Base-by-base conservation (phyloP, 2,329 filamentous ascomycete species). In the Colletotrichum sidae region DNA sequence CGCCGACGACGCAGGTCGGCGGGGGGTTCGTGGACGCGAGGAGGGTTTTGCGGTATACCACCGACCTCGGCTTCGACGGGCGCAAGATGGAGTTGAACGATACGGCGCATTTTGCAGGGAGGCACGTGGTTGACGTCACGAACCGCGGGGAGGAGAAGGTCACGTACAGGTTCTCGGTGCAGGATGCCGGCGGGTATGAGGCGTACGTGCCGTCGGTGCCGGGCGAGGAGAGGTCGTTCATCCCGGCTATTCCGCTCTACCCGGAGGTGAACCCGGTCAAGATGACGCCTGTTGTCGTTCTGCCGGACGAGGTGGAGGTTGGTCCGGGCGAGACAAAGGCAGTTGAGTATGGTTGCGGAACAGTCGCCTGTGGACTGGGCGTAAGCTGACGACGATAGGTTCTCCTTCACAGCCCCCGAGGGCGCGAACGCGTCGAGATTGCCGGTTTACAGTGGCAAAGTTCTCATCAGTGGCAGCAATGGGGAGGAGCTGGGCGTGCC, bases 401-500 rank as follows among this genome's bases (percentile, higher is more conserved):
- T 61, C 10, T 42, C 37, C 7, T 56, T 61, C 45, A 49, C 25
- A 6, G 34, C 15, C 5, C 52, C 53, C 1, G 11, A 49, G 11
- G 46, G 51, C 11, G 34, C 76, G 8, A 70, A 76, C 54, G 37
- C 69, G 1, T 67, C 65, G 6, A 72, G 67, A 12, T 53, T 77
- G n/a, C 75, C 75, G 6, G 70, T 77, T 5, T 77, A 77, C 59
- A 74, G 74, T 53, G 76, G 76, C 15, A 75, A 76, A 66, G 67
- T 77, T 39, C 67, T 76, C 39, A 70, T 77, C 51, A 74, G 70
- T 15, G 72, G 72, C 15, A 69, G 70, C 58, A 76, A 76, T 37
- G 72, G 71, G 6, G 75, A 77, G 45, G 68, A 72, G n/a, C 69
- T 77, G 4, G 71, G 70, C 4, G 69, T 77, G 15, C 76, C 38